phyloP scores from a whole-genome alignment of 169 alveolate genomes.

The Theileria sp. region DNA sequence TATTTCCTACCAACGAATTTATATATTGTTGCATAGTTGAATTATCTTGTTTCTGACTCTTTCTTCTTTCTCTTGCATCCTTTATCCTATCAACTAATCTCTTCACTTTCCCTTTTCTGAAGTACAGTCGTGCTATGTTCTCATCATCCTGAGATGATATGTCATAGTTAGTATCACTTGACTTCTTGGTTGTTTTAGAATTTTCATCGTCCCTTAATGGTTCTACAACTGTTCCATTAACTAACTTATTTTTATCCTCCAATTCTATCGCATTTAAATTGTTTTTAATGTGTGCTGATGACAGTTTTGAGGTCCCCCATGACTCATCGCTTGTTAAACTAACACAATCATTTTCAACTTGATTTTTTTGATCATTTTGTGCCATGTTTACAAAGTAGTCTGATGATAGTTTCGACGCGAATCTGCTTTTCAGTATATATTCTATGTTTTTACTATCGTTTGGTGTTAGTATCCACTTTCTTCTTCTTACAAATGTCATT shows the following conservation, averaged over 20 bases:
- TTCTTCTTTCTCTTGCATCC: conserved; percentile 13
- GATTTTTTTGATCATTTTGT: not conserved
- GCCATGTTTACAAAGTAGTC: not conserved
- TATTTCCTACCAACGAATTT: not conserved
- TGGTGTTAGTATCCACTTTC: conserved; percentile 45
- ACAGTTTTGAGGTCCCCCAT: not conserved
- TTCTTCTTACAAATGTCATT: conserved; percentile 57
- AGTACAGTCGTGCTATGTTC: conserved; percentile 19
- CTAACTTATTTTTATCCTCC: conserved; percentile 11
- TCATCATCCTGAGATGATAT: not conserved
- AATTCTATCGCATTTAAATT: not conserved
- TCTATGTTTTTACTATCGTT: conserved; percentile 17
- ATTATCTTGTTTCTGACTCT: conserved; percentile 11
- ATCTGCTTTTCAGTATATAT: conserved; percentile 12
- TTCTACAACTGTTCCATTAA: conserved; percentile 1
- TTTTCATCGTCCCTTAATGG: not conserved
- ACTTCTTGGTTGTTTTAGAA: not conserved
- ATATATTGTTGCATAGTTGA: conserved; percentile 2
- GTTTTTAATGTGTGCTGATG: not conserved
- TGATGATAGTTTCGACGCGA: not conserved
- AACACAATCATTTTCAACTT: not conserved
- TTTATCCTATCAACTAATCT: conserved; percentile 7
- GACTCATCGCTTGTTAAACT: not conserved
- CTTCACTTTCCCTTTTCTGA: conserved; percentile 1
- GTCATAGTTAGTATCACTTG: not conserved